Evolutionary conservation across 169 alveolate genomes (phyloP), one percentile per base, ranked within the genome.

Genomic region (Eimeria necatrix): DNA sequence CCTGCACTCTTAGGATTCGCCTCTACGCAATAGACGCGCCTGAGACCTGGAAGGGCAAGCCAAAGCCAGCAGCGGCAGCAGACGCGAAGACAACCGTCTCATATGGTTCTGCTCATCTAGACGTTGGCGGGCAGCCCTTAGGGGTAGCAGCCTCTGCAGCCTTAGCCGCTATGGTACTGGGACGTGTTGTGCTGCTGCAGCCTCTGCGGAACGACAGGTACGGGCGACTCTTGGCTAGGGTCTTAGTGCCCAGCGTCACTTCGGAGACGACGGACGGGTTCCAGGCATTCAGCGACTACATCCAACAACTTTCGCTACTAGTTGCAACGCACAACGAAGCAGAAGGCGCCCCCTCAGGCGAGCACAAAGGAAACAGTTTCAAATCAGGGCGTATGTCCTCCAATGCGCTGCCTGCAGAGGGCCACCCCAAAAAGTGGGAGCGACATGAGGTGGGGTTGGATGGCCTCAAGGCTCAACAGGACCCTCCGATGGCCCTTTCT

Each of bases 121-220:
- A 80, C 20, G 71, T 51, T 7, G 89, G 89, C 4, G 89, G 89
- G 14, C 89, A 80, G 71, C 89, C 89, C 4, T 22, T 80, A 22
- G 89, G 89, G 20, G 71, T 80, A 8, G 89, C 89, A 7, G 89
- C 89, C 10, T 26, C 89, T 7, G 89, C 89, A 8, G 89, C 89
- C 4, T 6, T 80, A 6, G 32, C 89, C 5, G 89, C 46, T 48
- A 20, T 80, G 71, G n/a, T 80, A 48, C 20, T 80, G 3, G 89
- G 71, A 10, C 32, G 89, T 4, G 89, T 80, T 3, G 89, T 51
- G 71, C 49, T 80, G 70, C 51, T 80, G 46, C 71, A 49, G 9
- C 89, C 89, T 3, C 89, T 80, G 70, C 89, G 60, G 70, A 20
- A 26, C 46, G 89, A 80, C 18, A 48, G 49, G 60, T 51, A 80